Percentiles rank a stretch among this genome's conserved stretches.
Evolutionary conservation across 179 eudicot species (phyloP).

Genomic region (Drosera spatulata): DNA sequence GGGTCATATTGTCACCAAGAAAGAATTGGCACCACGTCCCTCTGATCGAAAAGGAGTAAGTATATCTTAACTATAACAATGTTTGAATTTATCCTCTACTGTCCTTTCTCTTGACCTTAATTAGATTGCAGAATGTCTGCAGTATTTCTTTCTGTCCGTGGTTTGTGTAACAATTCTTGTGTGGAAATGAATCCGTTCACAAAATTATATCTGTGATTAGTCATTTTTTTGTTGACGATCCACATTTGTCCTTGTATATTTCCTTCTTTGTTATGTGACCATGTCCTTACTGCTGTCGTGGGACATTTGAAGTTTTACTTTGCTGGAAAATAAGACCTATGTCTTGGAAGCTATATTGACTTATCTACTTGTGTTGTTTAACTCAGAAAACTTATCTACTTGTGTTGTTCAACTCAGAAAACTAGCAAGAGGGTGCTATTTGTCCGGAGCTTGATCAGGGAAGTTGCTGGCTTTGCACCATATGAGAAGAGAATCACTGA

Average conservation of each 20-base stretch:
- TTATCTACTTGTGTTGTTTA: neutral
- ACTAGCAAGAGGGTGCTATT: conserved; percentile 1
- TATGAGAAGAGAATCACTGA: too few relatives aligned
- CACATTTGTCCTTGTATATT: too few relatives aligned
- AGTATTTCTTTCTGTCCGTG: too few relatives aligned
- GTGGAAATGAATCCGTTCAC: too few relatives aligned
- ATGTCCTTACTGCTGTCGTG: too few relatives aligned
- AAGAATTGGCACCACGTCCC: conserved; percentile 55
- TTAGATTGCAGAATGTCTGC: neutral
- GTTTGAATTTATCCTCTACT: neutral
- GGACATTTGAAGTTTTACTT: too few relatives aligned
- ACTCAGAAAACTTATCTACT: neutral
- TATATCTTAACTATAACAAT: neutral
- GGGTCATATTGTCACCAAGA: conserved; percentile 67
- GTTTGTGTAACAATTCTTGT: too few relatives aligned
- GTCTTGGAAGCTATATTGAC: neutral
- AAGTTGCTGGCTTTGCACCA: too few relatives aligned
- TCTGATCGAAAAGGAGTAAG: conserved; percentile 68
- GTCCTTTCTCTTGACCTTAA: neutral
- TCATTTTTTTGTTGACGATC: too few relatives aligned
- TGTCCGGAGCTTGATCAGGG: neutral
- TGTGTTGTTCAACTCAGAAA: neutral
- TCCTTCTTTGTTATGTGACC: too few relatives aligned
- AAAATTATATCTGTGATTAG: too few relatives aligned
- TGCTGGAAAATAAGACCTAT: neutral